phyloP scores from a whole-genome alignment of 106 monocot species.

The Gastrodia elata region DNA sequence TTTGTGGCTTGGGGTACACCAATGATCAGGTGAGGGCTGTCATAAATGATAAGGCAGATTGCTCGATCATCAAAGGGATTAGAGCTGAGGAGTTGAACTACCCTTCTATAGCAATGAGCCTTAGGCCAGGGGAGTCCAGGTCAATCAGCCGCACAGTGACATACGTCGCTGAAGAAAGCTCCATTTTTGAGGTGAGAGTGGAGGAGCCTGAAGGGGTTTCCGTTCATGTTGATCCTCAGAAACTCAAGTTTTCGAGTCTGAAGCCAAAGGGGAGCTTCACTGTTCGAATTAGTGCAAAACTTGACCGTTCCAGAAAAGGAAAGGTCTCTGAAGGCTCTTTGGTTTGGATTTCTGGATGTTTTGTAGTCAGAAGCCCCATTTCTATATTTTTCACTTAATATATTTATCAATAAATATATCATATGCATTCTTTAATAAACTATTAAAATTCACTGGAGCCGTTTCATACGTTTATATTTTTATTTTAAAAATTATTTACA shows the following conservation, averaged over 20 bases:
- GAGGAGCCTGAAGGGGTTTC: slow-evolving; percentile 1
- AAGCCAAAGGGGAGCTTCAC: not conserved
- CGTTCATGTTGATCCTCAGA: not conserved
- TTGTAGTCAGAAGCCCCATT: slow-evolving; percentile 4
- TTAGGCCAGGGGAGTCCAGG: not conserved
- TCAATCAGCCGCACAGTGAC: not conserved
- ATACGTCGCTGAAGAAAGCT: not conserved
- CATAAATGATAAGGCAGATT: not conserved
- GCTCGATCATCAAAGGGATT: not conserved
- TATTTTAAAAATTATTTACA: too few species aligned
- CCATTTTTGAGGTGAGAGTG: not conserved
- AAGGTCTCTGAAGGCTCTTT: not conserved
- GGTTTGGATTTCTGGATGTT: slow-evolving; percentile 6
- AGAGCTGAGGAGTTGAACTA: not conserved
- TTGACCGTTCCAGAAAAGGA: not conserved
- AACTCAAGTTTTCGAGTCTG: not conserved
- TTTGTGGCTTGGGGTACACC: slow-evolving; percentile 7
- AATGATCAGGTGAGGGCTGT: not conserved
- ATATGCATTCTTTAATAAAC: too few species aligned
- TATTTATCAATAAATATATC: too few species aligned
- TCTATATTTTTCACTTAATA: not conserved
- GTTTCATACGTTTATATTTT: too few species aligned
- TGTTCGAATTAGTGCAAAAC: not conserved
- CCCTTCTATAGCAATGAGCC: not conserved
- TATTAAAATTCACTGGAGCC: too few species aligned